A percentile compares a stretch with the other conserved stretches of the same genome.
These are phyloP conservation scores for Vicia sativa DNA, from an alignment of 306 rosid species.

Conservation along the genomic window DNA sequence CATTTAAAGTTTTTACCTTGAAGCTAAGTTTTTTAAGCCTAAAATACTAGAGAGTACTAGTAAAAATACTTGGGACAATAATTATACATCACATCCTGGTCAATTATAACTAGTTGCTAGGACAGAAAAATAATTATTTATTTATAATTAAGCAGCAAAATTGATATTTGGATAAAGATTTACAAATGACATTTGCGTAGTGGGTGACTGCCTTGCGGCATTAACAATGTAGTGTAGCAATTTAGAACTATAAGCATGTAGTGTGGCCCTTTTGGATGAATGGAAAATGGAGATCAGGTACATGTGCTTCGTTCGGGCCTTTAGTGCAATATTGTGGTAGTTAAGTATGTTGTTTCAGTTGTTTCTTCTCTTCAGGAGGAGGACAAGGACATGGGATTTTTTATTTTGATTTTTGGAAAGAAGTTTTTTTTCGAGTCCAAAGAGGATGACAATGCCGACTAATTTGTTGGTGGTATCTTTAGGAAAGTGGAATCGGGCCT, in stretches of 20 bases:
- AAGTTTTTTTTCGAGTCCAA: too few relatives aligned
- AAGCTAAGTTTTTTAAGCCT: conserved; percentile 47
- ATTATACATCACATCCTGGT: conserved; percentile 2
- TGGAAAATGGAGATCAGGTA: too few relatives aligned
- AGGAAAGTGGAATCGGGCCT: too few relatives aligned
- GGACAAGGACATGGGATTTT: too few relatives aligned
- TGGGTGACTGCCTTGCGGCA: neutral
- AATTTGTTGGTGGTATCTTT: too few relatives aligned
- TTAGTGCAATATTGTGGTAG: too few relatives aligned
- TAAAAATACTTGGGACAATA: neutral
- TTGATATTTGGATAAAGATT: neutral
- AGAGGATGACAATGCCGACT: too few relatives aligned
- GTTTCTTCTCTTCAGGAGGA: too few relatives aligned
- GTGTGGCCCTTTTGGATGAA: too few relatives aligned
- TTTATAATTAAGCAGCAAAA: conserved; percentile 13
- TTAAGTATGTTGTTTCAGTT: too few relatives aligned
- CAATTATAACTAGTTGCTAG: conserved; percentile 23
- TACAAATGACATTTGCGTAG: neutral
- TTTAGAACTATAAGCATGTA: neutral
- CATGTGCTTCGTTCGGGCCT: too few relatives aligned
- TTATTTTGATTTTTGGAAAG: too few relatives aligned
- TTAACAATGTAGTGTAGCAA: neutral
- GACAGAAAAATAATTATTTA: neutral
- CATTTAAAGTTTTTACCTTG: conserved; percentile 56
- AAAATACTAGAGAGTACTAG: conserved; percentile 5